These are phyloP conservation scores for Nicotiana noctiflora DNA, from an alignment of 257 asterid species.

Conservation along the genomic window DNA sequence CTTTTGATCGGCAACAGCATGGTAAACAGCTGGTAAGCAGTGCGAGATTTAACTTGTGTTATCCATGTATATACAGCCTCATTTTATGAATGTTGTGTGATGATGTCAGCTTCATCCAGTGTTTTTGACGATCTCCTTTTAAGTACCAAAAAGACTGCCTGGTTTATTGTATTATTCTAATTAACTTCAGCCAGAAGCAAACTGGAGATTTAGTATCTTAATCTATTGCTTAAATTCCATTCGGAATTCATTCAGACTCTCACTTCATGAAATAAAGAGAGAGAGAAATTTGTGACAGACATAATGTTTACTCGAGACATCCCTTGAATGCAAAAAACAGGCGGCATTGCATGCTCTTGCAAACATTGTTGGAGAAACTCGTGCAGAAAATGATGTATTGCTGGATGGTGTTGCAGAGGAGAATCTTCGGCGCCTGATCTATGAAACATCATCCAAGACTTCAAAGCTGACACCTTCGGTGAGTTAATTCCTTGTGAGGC, in stretches of 20 bases:
- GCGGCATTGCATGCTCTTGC: slow-evolving; percentile 93
- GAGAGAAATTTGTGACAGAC: neutral
- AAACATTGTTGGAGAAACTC: slow-evolving; percentile 78
- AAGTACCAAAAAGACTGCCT: neutral
- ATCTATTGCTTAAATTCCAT: neutral
- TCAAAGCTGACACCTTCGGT: slow-evolving; percentile 87
- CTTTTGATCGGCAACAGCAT: slow-evolving; percentile 77
- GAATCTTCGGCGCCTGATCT: slow-evolving; percentile 57
- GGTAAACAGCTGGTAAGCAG: slow-evolving; percentile 75
- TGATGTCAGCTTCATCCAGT: neutral
- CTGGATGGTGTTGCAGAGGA: slow-evolving; percentile 69
- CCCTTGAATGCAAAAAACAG: slow-evolving; percentile 30
- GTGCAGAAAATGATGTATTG: slow-evolving; percentile 34
- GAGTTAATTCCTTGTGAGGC: slow-evolving; percentile 24
- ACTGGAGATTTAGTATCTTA: neutral
- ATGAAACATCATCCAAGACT: slow-evolving; percentile 67
- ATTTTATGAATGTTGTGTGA: neutral
- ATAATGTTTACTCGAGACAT: neutral
- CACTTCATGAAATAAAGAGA: neutral
- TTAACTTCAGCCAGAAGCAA: slow-evolving; percentile 1
- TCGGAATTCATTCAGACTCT: neutral
- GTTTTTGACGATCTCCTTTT: neutral
- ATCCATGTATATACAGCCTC: slow-evolving; percentile 3
- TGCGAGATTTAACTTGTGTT: neutral
- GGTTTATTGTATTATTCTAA: neutral